Evolutionary conservation across 805 yeast species (phyloP).

Genomic region (Lipomyces sp.): DNA sequence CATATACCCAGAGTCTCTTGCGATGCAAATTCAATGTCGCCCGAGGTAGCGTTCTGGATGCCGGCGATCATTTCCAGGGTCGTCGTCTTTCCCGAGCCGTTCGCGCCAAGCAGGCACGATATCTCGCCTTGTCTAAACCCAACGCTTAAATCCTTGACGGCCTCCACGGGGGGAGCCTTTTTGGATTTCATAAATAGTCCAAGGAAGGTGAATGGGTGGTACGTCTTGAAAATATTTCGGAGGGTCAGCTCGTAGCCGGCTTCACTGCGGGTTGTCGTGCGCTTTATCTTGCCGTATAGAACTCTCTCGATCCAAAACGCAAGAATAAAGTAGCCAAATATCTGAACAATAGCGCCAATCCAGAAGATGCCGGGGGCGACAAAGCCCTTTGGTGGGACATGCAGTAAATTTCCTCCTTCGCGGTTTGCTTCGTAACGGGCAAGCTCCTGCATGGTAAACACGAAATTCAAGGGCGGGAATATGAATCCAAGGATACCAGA

Average conservation of each 20-base stretch:
- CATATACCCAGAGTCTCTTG: slow-evolving; percentile 36
- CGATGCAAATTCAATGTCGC: slow-evolving; percentile 31
- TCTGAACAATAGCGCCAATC: slow-evolving; percentile 15
- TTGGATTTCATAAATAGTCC: slow-evolving; percentile 9
- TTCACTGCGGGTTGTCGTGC: neutral
- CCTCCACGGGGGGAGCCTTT: slow-evolving; percentile 28
- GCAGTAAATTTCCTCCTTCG: slow-evolving; percentile 2
- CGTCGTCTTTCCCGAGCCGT: slow-evolving; percentile 42
- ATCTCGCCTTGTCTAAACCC: slow-evolving; percentile 35
- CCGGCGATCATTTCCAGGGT: slow-evolving; percentile 40
- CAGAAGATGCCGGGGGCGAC: slow-evolving; percentile 26
- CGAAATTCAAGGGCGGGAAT: slow-evolving; percentile 39
- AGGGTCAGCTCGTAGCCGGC: slow-evolving; percentile 10
- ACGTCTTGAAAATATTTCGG: slow-evolving; percentile 11
- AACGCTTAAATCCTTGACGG: slow-evolving; percentile 35
- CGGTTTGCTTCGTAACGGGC: slow-evolving; percentile 12
- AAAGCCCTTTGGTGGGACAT: slow-evolving; percentile 22
- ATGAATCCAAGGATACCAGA: slow-evolving; percentile 34
- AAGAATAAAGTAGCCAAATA: slow-evolving; percentile 6
- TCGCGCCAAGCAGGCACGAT: slow-evolving; percentile 39
- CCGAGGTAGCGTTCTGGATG: slow-evolving; percentile 24
- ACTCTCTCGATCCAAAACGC: slow-evolving; percentile 5
- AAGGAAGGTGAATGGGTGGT: slow-evolving; percentile 5
- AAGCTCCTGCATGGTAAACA: slow-evolving; percentile 31
- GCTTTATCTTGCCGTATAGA: slow-evolving; percentile 6